Evolutionary conservation across 495 filamentous ascomycete species (phyloP), one percentile per base, ranked within the genome.

Genomic region (Aspergillus wentii): DNA sequence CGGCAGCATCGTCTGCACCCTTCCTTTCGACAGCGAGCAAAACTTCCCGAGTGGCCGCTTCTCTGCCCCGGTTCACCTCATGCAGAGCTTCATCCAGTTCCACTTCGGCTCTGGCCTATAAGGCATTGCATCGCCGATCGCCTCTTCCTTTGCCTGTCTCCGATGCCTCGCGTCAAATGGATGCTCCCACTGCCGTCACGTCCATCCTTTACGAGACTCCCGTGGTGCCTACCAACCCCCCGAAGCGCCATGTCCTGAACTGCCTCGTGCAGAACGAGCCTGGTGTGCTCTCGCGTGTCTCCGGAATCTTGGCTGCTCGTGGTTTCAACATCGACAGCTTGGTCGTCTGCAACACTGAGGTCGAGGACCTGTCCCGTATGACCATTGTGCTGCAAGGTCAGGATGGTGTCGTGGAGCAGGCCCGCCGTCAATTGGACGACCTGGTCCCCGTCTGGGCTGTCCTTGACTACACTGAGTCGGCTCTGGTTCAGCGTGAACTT

Each of bases 251-350:
- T 61, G 72, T 98, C 57, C 79, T 98, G 61, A 97, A 98, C 69
- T 98, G 92, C 65, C 80, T 98, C 37, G 92, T 98, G 45, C 92
- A 98, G 63, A 98, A 98, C 66, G 92, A 98, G 66, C 92, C 92
- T 30, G 92, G 92, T 62, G 92, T 98, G 36, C 76, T 98, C 14
- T 95, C 89, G 31, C 88, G 92, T 40, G 86, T 98, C 8, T 96
- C 92, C 8, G 92, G 92, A 37, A 97, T 98, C 56, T 76, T 98
- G 20, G 92, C 92, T 11, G 92, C 92, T 18, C 78, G 92, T 27
- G 92, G 92, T 40, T 98, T 98, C 82, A 98, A 98, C 71, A 98
- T 98, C 57, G 92, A 98, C 76, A 91, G 85, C 38, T 71, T 98
- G 40, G 92, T 98, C 33, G 92, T 98, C 26, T 97, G 92, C 71